phyloP scores from a whole-genome alignment of 768 basidiomycete genomes.

The Rhodocollybia butyracea region DNA sequence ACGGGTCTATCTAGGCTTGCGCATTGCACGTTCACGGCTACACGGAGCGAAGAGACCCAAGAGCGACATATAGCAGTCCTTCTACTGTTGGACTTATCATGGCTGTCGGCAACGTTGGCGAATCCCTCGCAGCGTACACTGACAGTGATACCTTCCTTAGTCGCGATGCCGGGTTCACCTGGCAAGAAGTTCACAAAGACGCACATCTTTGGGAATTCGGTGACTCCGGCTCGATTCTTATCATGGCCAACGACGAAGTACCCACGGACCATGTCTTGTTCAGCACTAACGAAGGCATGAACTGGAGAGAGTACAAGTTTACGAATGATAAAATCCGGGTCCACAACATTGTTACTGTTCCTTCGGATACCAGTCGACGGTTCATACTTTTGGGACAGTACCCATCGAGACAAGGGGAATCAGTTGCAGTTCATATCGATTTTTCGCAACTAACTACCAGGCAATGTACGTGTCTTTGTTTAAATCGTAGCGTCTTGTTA shows the following conservation, averaged over 20 bases:
- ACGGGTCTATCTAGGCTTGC: conserved; percentile 56
- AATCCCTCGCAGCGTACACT: conserved; percentile 70
- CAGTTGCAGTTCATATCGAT: conserved; percentile 83
- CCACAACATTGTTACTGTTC: conserved; percentile 78
- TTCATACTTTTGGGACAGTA: conserved; percentile 81
- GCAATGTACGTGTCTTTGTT: conserved; percentile 56
- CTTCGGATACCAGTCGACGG: conserved; percentile 83
- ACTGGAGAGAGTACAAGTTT: conserved; percentile 89
- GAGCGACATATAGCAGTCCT: conserved; percentile 92
- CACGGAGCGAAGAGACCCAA: conserved; percentile 86
- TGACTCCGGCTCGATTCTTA: conserved; percentile 90
- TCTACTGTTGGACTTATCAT: conserved; percentile 90
- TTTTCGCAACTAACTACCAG: conserved; percentile 73
- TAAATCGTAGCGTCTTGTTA: not conserved
- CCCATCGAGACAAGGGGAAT: conserved; percentile 40
- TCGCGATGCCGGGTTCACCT: conserved; percentile 94
- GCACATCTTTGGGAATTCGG: conserved; percentile 98
- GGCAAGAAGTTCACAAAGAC: conserved; percentile 98
- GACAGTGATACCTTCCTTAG: conserved; percentile 95
- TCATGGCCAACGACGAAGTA: conserved; percentile 95
- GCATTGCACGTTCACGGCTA: conserved; percentile 92
- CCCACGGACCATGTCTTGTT: conserved; percentile 87
- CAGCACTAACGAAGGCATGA: conserved; percentile 84
- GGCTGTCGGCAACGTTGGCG: conserved; percentile 96
- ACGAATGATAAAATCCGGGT: conserved; percentile 71